phyloP scores from a whole-genome alignment of 2,329 filamentous ascomycete species.

The Pestalotiopsis sp. region DNA sequence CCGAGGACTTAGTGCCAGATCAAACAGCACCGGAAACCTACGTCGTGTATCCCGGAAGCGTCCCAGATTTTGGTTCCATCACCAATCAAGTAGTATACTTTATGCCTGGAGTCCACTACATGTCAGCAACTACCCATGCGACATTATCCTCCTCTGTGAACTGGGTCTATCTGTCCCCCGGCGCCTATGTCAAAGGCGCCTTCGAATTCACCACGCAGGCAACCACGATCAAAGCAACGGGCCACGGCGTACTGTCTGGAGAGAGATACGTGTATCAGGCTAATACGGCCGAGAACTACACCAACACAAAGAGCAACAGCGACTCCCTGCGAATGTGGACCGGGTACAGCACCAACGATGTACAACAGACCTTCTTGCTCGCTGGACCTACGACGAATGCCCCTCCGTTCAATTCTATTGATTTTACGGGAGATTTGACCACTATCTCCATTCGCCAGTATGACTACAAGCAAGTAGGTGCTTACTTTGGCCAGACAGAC shows the following conservation, averaged over 20 bases:
- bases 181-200: slow-evolving; percentile 41
- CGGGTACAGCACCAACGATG: slow-evolving; percentile 22
- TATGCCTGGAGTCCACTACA: slow-evolving; percentile 35
- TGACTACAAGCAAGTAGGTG: slow-evolving; percentile 42
- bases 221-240: slow-evolving; percentile 32
- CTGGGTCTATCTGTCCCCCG: slow-evolving; percentile 33
- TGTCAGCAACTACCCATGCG: slow-evolving; percentile 19
- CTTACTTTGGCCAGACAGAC: slow-evolving; percentile 40
- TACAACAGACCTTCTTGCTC: slow-evolving; percentile 28
- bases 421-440: slow-evolving; percentile 24
- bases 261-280: slow-evolving; percentile 42
- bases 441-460: slow-evolving; percentile 25
- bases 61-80: slow-evolving; percentile 22
- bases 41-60: slow-evolving; percentile 25
- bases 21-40: slow-evolving; percentile 19
- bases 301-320: slow-evolving; percentile 30
- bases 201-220: slow-evolving; percentile 31
- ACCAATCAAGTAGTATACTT: slow-evolving; percentile 27
- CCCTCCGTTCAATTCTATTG: slow-evolving; percentile 41
- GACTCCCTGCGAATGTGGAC: slow-evolving; percentile 34
- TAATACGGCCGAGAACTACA: slow-evolving; percentile 32
- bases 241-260: slow-evolving; percentile 38
- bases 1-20: slow-evolving; percentile 22
- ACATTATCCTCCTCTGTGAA: slow-evolving; percentile 25
- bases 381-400: slow-evolving; percentile 34